These are phyloP conservation scores for Plicaturopsis crispa DNA, from an alignment of 768 basidiomycete species.

Conservation along the genomic window DNA sequence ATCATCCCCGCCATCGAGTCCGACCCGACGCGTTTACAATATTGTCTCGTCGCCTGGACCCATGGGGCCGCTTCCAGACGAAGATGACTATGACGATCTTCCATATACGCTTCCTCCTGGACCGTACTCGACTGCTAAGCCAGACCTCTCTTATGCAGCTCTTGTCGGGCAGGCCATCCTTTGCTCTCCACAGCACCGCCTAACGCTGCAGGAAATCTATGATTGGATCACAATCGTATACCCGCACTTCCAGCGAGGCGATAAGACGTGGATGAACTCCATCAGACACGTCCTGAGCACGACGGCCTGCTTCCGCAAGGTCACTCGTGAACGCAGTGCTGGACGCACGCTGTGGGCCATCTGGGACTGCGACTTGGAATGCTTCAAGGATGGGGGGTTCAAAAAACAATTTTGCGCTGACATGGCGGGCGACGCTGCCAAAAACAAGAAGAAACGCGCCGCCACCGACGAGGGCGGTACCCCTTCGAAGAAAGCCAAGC, in stretches of 20 bases:
- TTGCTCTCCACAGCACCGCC: slow-evolving; percentile 72
- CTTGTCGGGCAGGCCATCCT: slow-evolving; percentile 93
- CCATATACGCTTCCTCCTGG: slow-evolving; percentile 80
- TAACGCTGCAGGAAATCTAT: slow-evolving; percentile 94
- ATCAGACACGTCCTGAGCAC: slow-evolving; percentile 95
- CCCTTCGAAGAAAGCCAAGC: slow-evolving; percentile 19
- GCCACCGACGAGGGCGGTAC: slow-evolving; percentile 16
- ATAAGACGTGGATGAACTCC: slow-evolving; percentile 97
- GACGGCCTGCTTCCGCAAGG: slow-evolving; percentile 85
- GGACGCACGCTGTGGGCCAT: slow-evolving; percentile 88
- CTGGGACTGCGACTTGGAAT: slow-evolving; percentile 72
- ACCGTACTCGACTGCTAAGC: slow-evolving; percentile 74
- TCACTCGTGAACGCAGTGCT: slow-evolving; percentile 64
- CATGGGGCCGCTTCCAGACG: slow-evolving; percentile 56
- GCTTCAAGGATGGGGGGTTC: slow-evolving; percentile 81
- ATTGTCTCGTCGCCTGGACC: slow-evolving; percentile 82
- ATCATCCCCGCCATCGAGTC: slow-evolving; percentile 59
- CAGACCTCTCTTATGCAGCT: slow-evolving; percentile 88
- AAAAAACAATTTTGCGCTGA: slow-evolving; percentile 47
- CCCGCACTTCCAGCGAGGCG: slow-evolving; percentile 88
- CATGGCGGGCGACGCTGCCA: slow-evolving; percentile 26
- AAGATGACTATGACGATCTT: slow-evolving; percentile 57
- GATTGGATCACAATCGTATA: slow-evolving; percentile 92
- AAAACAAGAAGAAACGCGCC: slow-evolving; percentile 30
- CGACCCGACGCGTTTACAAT: slow-evolving; percentile 52